Percentiles rank a stretch among this genome's conserved stretches.
Conservation (phyloP, 164 flowering plant genomes). For the Macadamia tetraphylla region DNA sequence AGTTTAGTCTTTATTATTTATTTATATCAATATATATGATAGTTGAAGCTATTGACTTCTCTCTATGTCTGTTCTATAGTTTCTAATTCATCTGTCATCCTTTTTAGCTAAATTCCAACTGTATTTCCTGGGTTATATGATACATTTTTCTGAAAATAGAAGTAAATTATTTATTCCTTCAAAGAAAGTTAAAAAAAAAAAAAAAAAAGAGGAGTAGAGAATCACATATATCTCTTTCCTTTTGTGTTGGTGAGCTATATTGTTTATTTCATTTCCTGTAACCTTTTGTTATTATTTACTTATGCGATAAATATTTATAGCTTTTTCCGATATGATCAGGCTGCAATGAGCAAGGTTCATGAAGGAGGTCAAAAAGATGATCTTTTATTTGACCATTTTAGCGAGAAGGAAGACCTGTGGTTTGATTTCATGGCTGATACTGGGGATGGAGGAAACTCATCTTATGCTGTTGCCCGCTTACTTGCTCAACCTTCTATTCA, state of each 20-base stretch:
- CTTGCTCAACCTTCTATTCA: conserved; percentile 81
- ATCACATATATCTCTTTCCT: background rate
- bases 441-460: conserved; percentile 99
- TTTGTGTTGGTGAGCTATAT: background rate
- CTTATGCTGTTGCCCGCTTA: conserved; percentile 81
- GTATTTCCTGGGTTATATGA: too few relatives aligned
- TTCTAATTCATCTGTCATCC: too few relatives aligned
- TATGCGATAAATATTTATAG: too few relatives aligned
- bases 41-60: too few relatives aligned
- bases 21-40: too few relatives aligned
- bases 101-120: too few relatives aligned
- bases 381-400: conserved; percentile 69
- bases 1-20: too few relatives aligned
- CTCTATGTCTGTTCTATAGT: too few relatives aligned
- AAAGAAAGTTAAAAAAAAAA: too few relatives aligned
- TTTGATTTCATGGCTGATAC: conserved; percentile 99
- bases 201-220: background rate
- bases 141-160: too few relatives aligned
- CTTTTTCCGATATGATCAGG: conserved; percentile 37
- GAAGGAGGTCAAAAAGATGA: conserved; percentile 52
- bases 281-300: background rate
- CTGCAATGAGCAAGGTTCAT: conserved; percentile 73
- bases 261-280: background rate
- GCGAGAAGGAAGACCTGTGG: conserved; percentile 83
- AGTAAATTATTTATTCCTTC: too few relatives aligned